These are phyloP conservation scores for Thermomyces lanuginosus DNA, from an alignment of 2,329 filamentous ascomycete genomes.

Conservation along the genomic window DNA sequence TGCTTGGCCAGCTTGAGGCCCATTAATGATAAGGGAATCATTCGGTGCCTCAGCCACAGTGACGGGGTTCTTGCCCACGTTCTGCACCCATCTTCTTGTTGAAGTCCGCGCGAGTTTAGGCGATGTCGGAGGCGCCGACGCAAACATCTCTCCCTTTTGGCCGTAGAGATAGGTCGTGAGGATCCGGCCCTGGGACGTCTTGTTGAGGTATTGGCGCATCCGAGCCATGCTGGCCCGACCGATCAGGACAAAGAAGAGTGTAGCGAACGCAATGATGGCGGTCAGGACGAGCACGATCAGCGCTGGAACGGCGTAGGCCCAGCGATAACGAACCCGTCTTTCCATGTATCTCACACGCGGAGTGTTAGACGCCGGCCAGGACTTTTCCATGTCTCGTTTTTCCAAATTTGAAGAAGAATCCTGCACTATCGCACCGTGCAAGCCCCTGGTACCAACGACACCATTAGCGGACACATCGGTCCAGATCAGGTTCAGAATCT, in stretches of 20 bases:
- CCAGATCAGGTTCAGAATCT: slow-evolving; percentile 31
- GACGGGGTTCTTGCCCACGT: no score
- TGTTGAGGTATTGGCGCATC: slow-evolving; percentile 1
- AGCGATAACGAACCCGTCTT: slow-evolving; percentile 1
- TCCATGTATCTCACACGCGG: not conserved
- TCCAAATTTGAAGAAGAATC: no score
- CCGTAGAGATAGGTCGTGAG: not conserved
- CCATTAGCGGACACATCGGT: slow-evolving; percentile 30
- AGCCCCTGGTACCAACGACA: slow-evolving; percentile 23
- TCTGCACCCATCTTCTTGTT: not conserved
- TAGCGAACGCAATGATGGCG: not conserved
- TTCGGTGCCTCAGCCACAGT: no score
- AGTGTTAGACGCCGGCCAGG: no score
- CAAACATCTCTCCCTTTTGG: not conserved
- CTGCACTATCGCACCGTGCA: not conserved
- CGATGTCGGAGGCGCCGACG: no score
- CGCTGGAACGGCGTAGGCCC: slow-evolving; percentile 1
- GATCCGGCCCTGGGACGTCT: slow-evolving; percentile 2
- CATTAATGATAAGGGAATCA: no score
- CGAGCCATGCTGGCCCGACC: not conserved
- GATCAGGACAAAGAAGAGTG: not conserved
- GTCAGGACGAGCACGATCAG: slow-evolving; percentile 1
- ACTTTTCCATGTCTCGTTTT: no score
- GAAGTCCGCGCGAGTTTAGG: no score
- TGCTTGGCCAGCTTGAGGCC: no score